Evolutionary conservation across 2,329 filamentous ascomycete species (phyloP), one percentile per base, ranked within the genome.

Genomic region (Cryphonectria japonica): DNA sequence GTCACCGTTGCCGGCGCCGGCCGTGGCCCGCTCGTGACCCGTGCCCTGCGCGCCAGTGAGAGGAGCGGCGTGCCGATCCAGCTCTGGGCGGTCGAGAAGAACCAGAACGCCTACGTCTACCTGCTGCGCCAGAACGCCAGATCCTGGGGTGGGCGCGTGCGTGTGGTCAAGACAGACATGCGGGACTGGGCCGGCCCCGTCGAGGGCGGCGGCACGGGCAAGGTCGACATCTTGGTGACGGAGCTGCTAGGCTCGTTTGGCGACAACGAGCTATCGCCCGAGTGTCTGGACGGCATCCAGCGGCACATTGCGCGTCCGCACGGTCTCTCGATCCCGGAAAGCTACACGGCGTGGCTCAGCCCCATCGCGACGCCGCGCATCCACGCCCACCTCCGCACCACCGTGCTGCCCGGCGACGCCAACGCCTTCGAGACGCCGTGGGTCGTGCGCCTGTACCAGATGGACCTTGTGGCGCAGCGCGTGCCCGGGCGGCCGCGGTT

Each of bases 141-240:
- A 26, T 86, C 90, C n/a, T 99, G 96, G 96, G 87, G 85, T 70
- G 89, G 91, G 32, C 87, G 87, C 68, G 95, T 98, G 29, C 95
- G 91, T 1, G 89, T 99, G 43, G 91, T 98, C 74, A 97, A 97
- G 82, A 97, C 94, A 0, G 96, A 99, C 79, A 99, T 99, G 96
- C 91, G 96, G 65, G 92, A 92, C 72, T 99, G 97, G 97, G 92
- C 93, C 77, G 97, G 97, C 0, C 95, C 95, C 0, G 77, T 86
- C 59, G 78, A 14, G 4, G n/a, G 65, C 60, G 19, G 80, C 59
- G 81, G 84, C 3, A 84, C 85, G 19, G 82, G 85, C 75, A 90
- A 91, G 77, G 92, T 99, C 59, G 96, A 99, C 79, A 97, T 99
- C 69, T 84, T 99, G 3, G 90, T 99, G 39, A 98, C 95, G 2